These are phyloP conservation scores for Zasmidium cellare DNA, from an alignment of 2,329 filamentous ascomycete genomes.

Conservation along the genomic window DNA sequence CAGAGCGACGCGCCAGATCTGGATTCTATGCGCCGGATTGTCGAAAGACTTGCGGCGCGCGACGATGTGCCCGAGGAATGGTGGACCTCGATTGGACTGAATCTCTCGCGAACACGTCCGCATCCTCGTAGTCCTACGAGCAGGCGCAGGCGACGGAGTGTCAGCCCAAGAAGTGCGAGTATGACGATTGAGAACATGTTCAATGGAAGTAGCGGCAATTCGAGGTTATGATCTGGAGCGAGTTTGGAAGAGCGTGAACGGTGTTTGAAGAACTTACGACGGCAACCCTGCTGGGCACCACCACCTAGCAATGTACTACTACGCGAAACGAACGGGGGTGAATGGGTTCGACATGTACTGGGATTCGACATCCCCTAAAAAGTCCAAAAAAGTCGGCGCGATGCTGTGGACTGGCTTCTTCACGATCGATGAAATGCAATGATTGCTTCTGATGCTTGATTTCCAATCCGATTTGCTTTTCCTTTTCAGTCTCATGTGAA, in stretches of 20 bases:
- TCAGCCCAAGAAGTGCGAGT: not conserved
- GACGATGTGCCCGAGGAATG: conserved; percentile 80
- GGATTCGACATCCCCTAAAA: too few relatives aligned
- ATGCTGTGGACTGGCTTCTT: too few relatives aligned
- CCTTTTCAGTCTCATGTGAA: too few relatives aligned
- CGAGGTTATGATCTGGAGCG: not conserved
- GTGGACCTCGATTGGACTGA: conserved; percentile 60
- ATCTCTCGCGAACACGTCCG: conserved; percentile 27
- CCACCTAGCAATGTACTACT: too few relatives aligned
- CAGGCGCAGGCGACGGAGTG: not conserved
- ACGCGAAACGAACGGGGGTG: too few relatives aligned
- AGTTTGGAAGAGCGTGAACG: not conserved
- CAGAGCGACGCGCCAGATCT: conserved; percentile 41
- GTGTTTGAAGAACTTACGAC: too few relatives aligned
- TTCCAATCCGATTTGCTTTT: too few relatives aligned
- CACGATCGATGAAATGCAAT: too few relatives aligned
- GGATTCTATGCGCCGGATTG: conserved; percentile 69
- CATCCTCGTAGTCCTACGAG: conserved; percentile 11
- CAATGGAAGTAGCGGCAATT: not conserved
- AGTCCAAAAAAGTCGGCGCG: too few relatives aligned
- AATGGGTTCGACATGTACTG: too few relatives aligned
- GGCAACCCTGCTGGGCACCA: too few relatives aligned
- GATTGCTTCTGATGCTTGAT: too few relatives aligned
- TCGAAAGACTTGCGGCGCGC: conserved; percentile 67
- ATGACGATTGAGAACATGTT: not conserved